Percentiles rank a stretch among this genome's conserved stretches.
Conservation (phyloP, 805 yeast genomes). For the Teunomyces aglyptinius region DNA sequence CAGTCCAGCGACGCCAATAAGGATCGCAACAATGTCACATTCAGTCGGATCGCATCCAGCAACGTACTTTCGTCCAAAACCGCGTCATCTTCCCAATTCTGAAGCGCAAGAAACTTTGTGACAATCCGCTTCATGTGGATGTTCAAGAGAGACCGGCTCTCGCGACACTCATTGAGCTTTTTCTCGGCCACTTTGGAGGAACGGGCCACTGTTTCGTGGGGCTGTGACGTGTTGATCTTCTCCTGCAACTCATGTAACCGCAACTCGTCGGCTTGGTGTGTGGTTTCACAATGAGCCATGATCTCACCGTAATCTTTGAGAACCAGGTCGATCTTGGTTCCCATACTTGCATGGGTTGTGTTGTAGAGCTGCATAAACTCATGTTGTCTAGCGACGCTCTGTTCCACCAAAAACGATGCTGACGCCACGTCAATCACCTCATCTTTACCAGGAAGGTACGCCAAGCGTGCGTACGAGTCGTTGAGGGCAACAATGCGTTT, state of each 20-base stretch:
- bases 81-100: constrained; percentile 20
- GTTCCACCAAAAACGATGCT: constrained; percentile 15
- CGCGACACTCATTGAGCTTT: constrained; percentile 1
- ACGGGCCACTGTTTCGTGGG: background rate
- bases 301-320: constrained; percentile 5
- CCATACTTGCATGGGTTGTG: background rate
- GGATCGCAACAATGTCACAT: constrained; percentile 7
- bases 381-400: constrained; percentile 3
- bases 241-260: background rate
- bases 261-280: background rate
- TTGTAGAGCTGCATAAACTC: background rate
- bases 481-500: constrained; percentile 18
- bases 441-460: constrained; percentile 26
- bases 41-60: constrained; percentile 10
- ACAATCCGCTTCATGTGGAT: constrained; percentile 17
- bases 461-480: constrained; percentile 17
- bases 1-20: constrained; percentile 3
- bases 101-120: constrained; percentile 19
- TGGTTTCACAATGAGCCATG: background rate
- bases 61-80: constrained; percentile 18
- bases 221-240: background rate
- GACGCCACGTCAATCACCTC: constrained; percentile 28
- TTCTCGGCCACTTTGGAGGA: background rate
- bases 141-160: constrained; percentile 11
- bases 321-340: background rate